Percentiles rank a stretch among this genome's conserved stretches.
Conservation (phyloP, 2,329 filamentous ascomycete species). For the Fusarium tuaranense region DNA sequence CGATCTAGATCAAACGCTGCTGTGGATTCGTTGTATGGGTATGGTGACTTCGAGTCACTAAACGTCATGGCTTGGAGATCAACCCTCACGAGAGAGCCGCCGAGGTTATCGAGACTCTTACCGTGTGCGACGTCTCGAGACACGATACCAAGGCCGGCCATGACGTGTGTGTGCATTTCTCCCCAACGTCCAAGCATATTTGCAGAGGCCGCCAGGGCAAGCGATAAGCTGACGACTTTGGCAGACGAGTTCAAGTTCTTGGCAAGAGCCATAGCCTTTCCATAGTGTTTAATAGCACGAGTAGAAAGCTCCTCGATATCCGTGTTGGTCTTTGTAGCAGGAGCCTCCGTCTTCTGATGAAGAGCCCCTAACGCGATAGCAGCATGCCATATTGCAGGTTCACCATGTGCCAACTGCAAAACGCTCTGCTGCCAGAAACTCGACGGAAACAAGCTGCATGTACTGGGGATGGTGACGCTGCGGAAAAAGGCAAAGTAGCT, state of each 20-base stretch:
- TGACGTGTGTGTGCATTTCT: constrained; percentile 42
- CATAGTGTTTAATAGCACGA: constrained; percentile 39
- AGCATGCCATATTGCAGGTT: constrained; percentile 47
- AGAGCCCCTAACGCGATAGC: constrained; percentile 45
- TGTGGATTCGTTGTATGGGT: constrained; percentile 30
- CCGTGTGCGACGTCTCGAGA: not conserved
- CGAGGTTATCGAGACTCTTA: not conserved
- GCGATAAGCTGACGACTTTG: constrained; percentile 38
- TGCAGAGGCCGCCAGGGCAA: constrained; percentile 42
- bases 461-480: constrained; percentile 36
- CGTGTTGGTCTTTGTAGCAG: not conserved
- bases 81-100: constrained; percentile 32
- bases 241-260: constrained; percentile 32
- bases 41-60: constrained; percentile 38
- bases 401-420: constrained; percentile 44
- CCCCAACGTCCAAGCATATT: constrained; percentile 41
- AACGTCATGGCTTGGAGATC: constrained; percentile 46
- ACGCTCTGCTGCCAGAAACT: constrained; percentile 42
- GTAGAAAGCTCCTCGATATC: constrained; percentile 5
- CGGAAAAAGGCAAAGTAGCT: constrained; percentile 48
- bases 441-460: constrained; percentile 32
- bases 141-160: constrained; percentile 41
- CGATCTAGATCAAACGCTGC: constrained; percentile 4
- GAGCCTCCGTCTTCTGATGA: constrained; percentile 31
- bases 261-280: constrained; percentile 40